Conservation (phyloP, 2,329 filamentous ascomycete species). For the Diplodia seriata region DNA sequence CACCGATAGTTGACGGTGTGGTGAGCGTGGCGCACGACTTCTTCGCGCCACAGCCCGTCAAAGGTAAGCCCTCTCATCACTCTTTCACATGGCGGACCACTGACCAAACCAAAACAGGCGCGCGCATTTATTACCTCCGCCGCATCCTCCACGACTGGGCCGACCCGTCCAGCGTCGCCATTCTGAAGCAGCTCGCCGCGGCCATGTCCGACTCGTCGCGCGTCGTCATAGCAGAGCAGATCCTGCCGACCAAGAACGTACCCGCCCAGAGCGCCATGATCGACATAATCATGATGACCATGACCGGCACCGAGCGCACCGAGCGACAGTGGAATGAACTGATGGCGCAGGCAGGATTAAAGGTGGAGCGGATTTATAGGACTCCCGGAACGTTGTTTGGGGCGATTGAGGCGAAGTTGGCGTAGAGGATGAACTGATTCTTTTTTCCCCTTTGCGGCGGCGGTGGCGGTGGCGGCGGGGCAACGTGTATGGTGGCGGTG, state of each 20-base stretch:
- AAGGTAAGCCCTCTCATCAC: constrained; percentile 34
- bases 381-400: constrained; percentile 28
- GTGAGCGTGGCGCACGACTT: constrained; percentile 42
- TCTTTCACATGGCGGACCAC: neutral
- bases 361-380: constrained; percentile 33
- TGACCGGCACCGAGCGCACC: constrained; percentile 36
- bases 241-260: constrained; percentile 43
- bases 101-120: constrained; percentile 36
- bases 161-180: constrained; percentile 43
- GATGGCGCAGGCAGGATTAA: constrained; percentile 34
- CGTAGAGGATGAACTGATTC: neutral
- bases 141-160: constrained; percentile 51
- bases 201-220: constrained; percentile 45
- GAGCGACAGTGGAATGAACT: constrained; percentile 35
- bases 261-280: constrained; percentile 42
- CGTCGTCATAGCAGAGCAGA: constrained; percentile 48
- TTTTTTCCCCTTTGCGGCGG: too few relatives aligned
- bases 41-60: constrained; percentile 41
- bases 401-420: constrained; percentile 30
- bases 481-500: too few relatives aligned
- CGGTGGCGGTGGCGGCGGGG: too few relatives aligned
- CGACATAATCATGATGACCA: constrained; percentile 51
- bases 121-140: constrained; percentile 48
- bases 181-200: constrained; percentile 43
- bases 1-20: constrained; percentile 41